A percentile compares a stretch with the other conserved stretches of the same genome.
Conservation (phyloP, 192 early-diverging fungal species). For the Radiomyces spectabilis region DNA sequence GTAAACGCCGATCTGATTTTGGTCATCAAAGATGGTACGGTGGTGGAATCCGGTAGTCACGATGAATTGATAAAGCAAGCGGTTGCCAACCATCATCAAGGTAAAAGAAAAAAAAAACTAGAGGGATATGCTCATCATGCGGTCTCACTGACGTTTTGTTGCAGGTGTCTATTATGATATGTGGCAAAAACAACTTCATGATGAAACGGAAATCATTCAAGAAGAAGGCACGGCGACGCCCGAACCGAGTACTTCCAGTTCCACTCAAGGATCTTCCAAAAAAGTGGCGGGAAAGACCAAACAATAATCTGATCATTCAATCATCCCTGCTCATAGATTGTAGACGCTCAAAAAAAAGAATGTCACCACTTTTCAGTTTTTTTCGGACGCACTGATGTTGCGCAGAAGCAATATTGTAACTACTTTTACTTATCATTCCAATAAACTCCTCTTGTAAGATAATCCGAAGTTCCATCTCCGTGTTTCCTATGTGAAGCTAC, state of each 20-base stretch:
- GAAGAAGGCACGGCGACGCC: not conserved
- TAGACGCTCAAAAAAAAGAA: no score
- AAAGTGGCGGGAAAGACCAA: no score
- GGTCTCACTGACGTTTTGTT: not conserved
- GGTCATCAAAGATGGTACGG: slow-evolving; percentile 72
- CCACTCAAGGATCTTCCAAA: no score
- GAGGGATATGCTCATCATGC: not conserved
- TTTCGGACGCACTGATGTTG: no score
- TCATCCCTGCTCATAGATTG: no score
- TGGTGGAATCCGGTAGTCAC: slow-evolving; percentile 83
- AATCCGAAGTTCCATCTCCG: no score
- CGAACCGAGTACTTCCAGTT: not conserved
- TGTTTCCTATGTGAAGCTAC: no score
- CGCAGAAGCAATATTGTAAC: no score
- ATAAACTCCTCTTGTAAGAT: no score
- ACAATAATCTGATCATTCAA: no score
- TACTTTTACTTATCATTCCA: no score
- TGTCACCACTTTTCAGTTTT: no score
- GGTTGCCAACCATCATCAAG: slow-evolving; percentile 22
- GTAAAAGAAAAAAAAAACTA: slow-evolving; percentile 6
- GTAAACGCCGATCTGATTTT: slow-evolving; percentile 81
- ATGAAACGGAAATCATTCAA: slow-evolving; percentile 40
- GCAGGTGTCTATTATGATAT: slow-evolving; percentile 77
- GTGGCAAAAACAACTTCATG: slow-evolving; percentile 86
- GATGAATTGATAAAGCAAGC: slow-evolving; percentile 57